Base-by-base conservation (phyloP, 2,329 filamentous ascomycete species). In the Didymella arachidicola region DNA sequence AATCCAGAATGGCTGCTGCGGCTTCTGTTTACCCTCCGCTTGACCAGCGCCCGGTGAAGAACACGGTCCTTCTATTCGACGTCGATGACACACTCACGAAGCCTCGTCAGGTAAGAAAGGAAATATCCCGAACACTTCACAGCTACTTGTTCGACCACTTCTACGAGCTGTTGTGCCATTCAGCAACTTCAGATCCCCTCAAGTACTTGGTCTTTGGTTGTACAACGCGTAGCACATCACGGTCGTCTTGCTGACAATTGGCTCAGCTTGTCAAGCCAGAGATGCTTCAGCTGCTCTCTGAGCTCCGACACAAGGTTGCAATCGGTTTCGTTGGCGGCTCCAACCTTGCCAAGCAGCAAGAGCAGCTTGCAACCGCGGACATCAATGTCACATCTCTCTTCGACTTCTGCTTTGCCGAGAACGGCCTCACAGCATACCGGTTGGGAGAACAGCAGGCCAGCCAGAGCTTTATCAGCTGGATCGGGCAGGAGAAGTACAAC, bases 361-460 rank as follows among this genome's bases (percentile, higher is more conserved):
- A 98, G 80, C 94, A 98, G 82, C 86, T 98, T 62, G 93, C 93
- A 76, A 84, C 86, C 4, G 50, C 65, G 6, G 77, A 85, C 26
- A 84, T 89, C 68, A 77, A 82, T 68, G 94, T 98, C 61, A 93
- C 88, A 51, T 83, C 87, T 62, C 88, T 98, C 72, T 99, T 99
- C 83, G 95, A 99, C 83, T 99, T 92, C 82, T 95, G 90, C 86
- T 99, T 99, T 82, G 84, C 93, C 59, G 95, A 99, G 83, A 99
- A 99, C 81, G 95, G 95, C 11, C 87, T 99, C 68, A 96, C 91
- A 1, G 95, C 94, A 42, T 96, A 86, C 84, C 92, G 93, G 74
- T 81, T 93, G 72, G 95, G 94, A 71, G 79, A 88, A 76, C 84
- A 86, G 54, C 86, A 98, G 57, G 83, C 89, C 1, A 88, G 87